A percentile compares a stretch with the other conserved stretches of the same genome.
These are phyloP conservation scores for Lasiosphaeria miniovina DNA, from an alignment of 495 filamentous ascomycete genomes.

Conservation along the genomic window DNA sequence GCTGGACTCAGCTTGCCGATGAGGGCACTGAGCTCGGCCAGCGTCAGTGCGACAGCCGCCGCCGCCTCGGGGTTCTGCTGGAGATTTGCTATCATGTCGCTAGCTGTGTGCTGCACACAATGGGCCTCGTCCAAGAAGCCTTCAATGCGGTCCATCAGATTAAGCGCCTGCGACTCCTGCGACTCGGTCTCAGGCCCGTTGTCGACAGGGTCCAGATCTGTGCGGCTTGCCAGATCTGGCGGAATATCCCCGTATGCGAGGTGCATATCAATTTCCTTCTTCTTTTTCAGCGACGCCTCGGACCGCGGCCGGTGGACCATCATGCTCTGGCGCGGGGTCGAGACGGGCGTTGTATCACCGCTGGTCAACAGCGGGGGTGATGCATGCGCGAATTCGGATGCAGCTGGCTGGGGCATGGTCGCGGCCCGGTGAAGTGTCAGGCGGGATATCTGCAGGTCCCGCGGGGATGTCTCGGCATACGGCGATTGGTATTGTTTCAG, in stretches of 20 bases:
- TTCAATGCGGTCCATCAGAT: conserved; percentile 66
- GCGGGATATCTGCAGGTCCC: conserved; percentile 39
- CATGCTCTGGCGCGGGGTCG: conserved; percentile 24
- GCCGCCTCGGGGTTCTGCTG: conserved; percentile 91
- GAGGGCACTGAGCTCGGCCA: conserved; percentile 85
- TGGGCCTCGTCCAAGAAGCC: conserved; percentile 76
- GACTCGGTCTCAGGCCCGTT: conserved; percentile 23
- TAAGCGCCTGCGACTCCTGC: conserved; percentile 59
- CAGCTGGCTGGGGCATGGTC: conserved; percentile 20
- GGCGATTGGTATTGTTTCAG: conserved; percentile 40
- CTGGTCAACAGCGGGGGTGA: conserved; percentile 5
- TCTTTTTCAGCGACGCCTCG: conserved; percentile 39
- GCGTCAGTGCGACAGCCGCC: conserved; percentile 86
- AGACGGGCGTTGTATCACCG: conserved; percentile 10
- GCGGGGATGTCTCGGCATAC: conserved; percentile 39
- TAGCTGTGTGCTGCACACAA: conserved; percentile 81
- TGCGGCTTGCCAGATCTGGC: conserved; percentile 45
- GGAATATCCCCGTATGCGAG: conserved; percentile 78
- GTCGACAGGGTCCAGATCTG: conserved; percentile 39
- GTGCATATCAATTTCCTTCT: conserved; percentile 75
- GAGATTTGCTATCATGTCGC: conserved; percentile 76
- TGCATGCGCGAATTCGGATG: background rate
- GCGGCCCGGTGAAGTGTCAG: conserved; percentile 33
- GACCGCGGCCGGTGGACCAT: conserved; percentile 39
- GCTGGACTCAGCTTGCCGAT: conserved; percentile 81